Base-by-base conservation (phyloP, 176 grass and related monocot species). In the Pontederia crassipes region DNA sequence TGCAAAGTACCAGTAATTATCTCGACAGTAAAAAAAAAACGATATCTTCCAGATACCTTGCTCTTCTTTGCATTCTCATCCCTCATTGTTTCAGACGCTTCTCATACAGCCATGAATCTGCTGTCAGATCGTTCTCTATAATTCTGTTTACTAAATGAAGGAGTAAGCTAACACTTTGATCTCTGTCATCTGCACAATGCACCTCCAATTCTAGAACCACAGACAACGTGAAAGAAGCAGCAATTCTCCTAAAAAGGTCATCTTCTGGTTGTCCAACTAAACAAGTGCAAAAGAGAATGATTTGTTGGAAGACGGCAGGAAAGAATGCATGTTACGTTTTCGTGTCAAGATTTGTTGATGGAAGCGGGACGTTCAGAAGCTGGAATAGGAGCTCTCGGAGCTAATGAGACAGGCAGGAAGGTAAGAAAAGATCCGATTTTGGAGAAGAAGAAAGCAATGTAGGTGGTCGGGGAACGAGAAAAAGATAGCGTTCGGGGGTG, bases 51-150 rank as follows among this genome's bases (percentile, higher is more conserved):
- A 56, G 16, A 49, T 70, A 96, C 91, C 91, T 87, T 96, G 86
- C 83, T 87, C 80, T 82, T 96, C 75, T 82, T 90, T 80, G 68
- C 76, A 74, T 74, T 80, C 49, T 76, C 91, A 96, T 90, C 86
- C 72, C 81, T 80, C 91, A 96, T 96, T 73, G 86, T 87, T 85
- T 66, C 78, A 64, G 67, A 60, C 55, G 59, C 71, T 62, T 74
- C 72, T 76, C 90, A 90, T 85, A 76, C 82, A 95, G 71, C 58
- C 24, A 27, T 73, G 53, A 51, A 65, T 2, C 10, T 4, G 4
- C 17, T 64, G 15, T 2, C 51, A 5, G 5, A 15, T 16, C 51
- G 11, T 54, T 12, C 40, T 24, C 40, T 24, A 49, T 5, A 49
- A 46, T 10, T 46, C 45, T 12, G 32, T 0, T 3, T 4, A 40